These are phyloP conservation scores for Phytopythium helicoides DNA, from an alignment of 352 stramenopile genomes.

Conservation along the genomic window DNA sequence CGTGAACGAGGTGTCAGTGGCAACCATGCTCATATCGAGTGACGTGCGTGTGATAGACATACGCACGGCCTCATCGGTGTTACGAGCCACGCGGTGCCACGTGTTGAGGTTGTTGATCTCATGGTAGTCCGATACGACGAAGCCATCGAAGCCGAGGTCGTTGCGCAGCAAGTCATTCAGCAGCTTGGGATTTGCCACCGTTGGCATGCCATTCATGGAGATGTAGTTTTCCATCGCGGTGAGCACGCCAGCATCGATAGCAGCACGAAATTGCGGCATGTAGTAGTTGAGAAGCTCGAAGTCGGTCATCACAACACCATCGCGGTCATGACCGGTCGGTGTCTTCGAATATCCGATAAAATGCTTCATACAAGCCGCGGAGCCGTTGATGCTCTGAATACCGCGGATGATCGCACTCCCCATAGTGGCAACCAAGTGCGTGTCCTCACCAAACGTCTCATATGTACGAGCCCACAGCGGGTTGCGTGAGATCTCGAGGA, in stretches of 20 bases:
- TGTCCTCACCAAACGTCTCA: constrained; percentile 92
- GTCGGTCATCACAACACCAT: constrained; percentile 59
- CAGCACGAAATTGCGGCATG: constrained; percentile 68
- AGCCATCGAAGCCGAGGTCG: constrained; percentile 74
- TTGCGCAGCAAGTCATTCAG: constrained; percentile 69
- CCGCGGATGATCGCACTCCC: constrained; percentile 58
- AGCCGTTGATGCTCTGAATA: constrained; percentile 59
- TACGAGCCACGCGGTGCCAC: constrained; percentile 43
- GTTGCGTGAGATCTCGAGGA: constrained; percentile 79
- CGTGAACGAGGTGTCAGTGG: constrained; percentile 39
- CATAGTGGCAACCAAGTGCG: constrained; percentile 66
- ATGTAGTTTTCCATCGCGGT: constrained; percentile 93
- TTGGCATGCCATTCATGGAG: constrained; percentile 86
- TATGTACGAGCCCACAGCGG: constrained; percentile 85
- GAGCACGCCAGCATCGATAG: constrained; percentile 64
- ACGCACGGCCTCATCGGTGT: constrained; percentile 41
- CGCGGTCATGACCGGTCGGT: constrained; percentile 68
- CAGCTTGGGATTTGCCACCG: constrained; percentile 73
- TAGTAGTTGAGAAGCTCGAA: constrained; percentile 82
- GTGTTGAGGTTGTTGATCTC: constrained; percentile 87
- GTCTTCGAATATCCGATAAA: constrained; percentile 82
- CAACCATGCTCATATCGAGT: constrained; percentile 91
- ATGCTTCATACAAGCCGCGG: constrained; percentile 84
- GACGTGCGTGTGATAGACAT: constrained; percentile 66
- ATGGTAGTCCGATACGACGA: constrained; percentile 88